Conservation (phyloP, 2,329 filamentous ascomycete species). For the Cordyceps fumosorosea region DNA sequence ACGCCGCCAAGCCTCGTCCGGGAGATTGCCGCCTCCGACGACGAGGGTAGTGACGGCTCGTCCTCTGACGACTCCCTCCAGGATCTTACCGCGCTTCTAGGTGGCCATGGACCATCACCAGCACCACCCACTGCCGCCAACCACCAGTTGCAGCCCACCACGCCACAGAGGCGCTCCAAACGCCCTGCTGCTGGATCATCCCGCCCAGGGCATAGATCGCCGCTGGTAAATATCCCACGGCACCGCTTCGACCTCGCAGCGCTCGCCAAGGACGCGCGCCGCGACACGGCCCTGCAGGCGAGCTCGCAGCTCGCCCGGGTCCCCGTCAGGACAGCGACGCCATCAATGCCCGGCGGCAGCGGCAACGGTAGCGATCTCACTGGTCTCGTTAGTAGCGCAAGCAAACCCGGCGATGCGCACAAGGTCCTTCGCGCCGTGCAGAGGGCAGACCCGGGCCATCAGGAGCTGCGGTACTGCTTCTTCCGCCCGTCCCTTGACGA, state of each 20-base stretch:
- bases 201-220: constrained; percentile 36
- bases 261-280: constrained; percentile 51
- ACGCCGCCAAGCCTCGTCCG: background rate
- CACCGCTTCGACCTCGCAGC: constrained; percentile 60
- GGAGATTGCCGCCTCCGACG: constrained; percentile 64
- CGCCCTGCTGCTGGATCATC: constrained; percentile 41
- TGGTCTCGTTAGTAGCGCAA: constrained; percentile 28
- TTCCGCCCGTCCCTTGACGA: constrained; percentile 32
- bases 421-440: constrained; percentile 43
- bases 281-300: constrained; percentile 53
- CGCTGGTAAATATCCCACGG: constrained; percentile 43
- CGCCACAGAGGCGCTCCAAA: constrained; percentile 15
- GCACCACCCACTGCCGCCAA: constrained; percentile 8
- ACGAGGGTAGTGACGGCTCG: constrained; percentile 53
- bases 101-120: constrained; percentile 17
- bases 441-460: constrained; percentile 36
- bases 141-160: background rate
- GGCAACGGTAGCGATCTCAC: constrained; percentile 18
- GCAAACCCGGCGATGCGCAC: constrained; percentile 33
- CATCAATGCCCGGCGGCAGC: background rate
- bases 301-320: constrained; percentile 41
- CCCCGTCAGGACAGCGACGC: constrained; percentile 18
- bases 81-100: constrained; percentile 34
- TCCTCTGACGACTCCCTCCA: constrained; percentile 53
- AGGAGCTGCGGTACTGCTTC: constrained; percentile 40